These are phyloP conservation scores for Saccharomycopsis schoenii DNA, from an alignment of 805 yeast species.

Conservation along the genomic window DNA sequence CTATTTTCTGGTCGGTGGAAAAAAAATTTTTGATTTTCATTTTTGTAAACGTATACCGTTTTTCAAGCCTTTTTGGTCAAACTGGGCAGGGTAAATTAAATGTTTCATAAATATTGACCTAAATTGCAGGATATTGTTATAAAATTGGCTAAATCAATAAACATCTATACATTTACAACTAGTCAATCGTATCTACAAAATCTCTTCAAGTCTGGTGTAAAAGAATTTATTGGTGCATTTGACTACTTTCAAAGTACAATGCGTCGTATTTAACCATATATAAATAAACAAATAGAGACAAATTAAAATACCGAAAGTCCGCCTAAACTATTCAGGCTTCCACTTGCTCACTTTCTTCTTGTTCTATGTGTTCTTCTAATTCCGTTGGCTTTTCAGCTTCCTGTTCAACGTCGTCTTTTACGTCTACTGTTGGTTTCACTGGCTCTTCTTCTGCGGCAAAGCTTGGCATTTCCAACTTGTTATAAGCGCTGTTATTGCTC, in stretches of 20 bases:
- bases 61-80: neutral
- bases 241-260: too few species aligned
- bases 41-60: neutral
- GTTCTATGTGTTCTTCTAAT: neutral
- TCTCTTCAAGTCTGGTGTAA: too few species aligned
- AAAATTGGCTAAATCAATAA: too few species aligned
- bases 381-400: neutral
- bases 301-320: too few species aligned
- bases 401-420: neutral
- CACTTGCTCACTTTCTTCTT: neutral
- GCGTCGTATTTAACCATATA: too few species aligned
- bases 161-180: too few species aligned
- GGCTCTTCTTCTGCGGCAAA: neutral
- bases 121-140: neutral
- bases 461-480: constrained; percentile 34
- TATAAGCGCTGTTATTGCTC: constrained; percentile 47
- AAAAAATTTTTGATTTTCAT: neutral
- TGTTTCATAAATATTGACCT: neutral
- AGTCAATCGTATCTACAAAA: too few species aligned
- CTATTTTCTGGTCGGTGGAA: neutral
- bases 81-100: neutral
- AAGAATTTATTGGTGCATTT: too few species aligned
- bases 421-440: neutral
- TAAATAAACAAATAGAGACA: too few species aligned
- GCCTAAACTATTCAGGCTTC: neutral